Base-by-base conservation (phyloP, 2,329 filamentous ascomycete species). In the Penicillium sp. region DNA sequence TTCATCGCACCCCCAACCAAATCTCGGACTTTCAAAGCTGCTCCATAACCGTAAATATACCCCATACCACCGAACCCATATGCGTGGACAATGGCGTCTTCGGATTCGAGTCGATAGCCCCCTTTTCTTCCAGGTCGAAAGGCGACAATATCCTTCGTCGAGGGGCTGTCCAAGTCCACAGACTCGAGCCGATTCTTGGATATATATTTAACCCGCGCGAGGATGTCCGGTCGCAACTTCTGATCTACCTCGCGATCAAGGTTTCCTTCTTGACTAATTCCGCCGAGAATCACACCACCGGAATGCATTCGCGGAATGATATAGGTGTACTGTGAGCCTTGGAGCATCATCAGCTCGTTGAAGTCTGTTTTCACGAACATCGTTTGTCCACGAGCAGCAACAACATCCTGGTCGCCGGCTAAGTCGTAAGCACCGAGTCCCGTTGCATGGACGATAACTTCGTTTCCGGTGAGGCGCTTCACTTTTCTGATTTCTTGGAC, bases 321-420 rank as follows among this genome's bases (percentile, higher is more conserved):
- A 51, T 64, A 64, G 5, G 62, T 56, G 45, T 63, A 64, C 6
- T 63, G 51, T 7, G 58, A 56, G 8, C 62, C 60, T 41, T 59
- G 59, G n/a, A 38, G 36, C 54, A 63, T 61, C 41, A 43, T 41
- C 15, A 64, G 21, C 48, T 57, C 53, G 23, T 63, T 47, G 7
- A 56, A 55, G 41, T 58, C 47, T 1, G 47, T 54, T 34, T 58
- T 31, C n/a, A 60, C 52, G n/a, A 63, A 55, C 51, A 62, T 62
- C 12, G 59, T 63, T 42, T 63, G 61, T 9, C 64, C 45, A 58
- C 68, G 26, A 63, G 67, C 52, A 53, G 67, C 50, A 57, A 65
- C 53, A 57, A 71, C 69, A 60, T 70, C 56, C 57, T 64, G 24
- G 63, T 70, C 21, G 60, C 66, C 36, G 5, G 52, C 53, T 18